Base-by-base conservation (phyloP, 371 early-diverging fungal genomes). In the Nematocida sp. region DNA sequence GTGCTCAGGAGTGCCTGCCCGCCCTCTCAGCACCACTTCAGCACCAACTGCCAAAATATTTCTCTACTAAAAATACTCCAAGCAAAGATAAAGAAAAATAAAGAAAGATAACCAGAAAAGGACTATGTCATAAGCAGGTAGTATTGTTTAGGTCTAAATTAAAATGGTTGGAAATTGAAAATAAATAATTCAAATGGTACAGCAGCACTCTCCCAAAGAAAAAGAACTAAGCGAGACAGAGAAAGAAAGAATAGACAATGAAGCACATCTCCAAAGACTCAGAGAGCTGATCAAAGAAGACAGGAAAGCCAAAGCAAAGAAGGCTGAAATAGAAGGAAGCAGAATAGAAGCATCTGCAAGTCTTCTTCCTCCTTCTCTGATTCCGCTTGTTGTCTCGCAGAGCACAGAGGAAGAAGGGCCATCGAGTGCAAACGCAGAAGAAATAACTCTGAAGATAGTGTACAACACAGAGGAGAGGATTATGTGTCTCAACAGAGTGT, bases 251-350 rank as follows among this genome's bases (percentile, higher is more conserved):
- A 32, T 37, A 21, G 74, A 57, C 49, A 70, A 60, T 7, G 74
- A 70, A 23, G 62, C 46, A 34, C 31, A 70, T 43, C 49, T 70
- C 11, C 58, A 62, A 27, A 57, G 57, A 36, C 21, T 70, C 7
- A 58, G 74, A 34, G 32, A 48, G 8, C 60, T 46, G 27, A 70
- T 70, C 3, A 31, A 60, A 31, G 74, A 70, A 51, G 74, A 70
- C 58, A 60, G 52, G 49, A 57, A 60, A 52, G 48, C 15, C 17
- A 70, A 57, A 21, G 11, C 8, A 15, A 38, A 60, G 27, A 62
- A 40, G 29, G 56, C 62, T 19, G 31, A 60, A 25, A 23, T 56
- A 34, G 48, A 67, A 57, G 56, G 23, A 7, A 41, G 41, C 43
- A 36, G 34, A 41, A 58, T 31, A 25, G 67, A 19, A 4, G 41